A percentile compares a stretch with the other conserved stretches of the same genome.
Conservation (phyloP, 306 rosid species). For the Aeschynomene evenia region DNA sequence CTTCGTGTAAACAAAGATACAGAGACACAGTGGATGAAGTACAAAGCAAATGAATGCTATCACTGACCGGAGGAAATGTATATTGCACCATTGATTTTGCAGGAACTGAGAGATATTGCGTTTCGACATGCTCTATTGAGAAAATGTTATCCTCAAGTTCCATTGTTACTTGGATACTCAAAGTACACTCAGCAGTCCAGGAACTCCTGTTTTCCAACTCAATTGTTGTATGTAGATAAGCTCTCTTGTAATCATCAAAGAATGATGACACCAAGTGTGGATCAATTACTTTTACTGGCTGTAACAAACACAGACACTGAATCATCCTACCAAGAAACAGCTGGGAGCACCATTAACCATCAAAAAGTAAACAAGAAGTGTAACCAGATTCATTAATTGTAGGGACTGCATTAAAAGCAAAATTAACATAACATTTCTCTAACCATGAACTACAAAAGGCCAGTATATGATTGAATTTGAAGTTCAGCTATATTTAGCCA, state of each 20-base stretch:
- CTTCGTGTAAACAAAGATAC: background rate
- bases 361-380: slow-evolving; percentile 2
- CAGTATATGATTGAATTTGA: slow-evolving; percentile 11
- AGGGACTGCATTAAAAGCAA: slow-evolving; percentile 21
- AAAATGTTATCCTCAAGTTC: slow-evolving; percentile 66
- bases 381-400: slow-evolving; percentile 7
- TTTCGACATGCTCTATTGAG: slow-evolving; percentile 76
- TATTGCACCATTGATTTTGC: slow-evolving; percentile 61
- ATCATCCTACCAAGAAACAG: slow-evolving; percentile 27
- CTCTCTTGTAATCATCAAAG: slow-evolving; percentile 73
- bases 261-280: slow-evolving; percentile 93
- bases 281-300: slow-evolving; percentile 89
- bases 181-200: slow-evolving; percentile 71
- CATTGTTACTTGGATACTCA: slow-evolving; percentile 71
- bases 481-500: slow-evolving; percentile 24
- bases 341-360: slow-evolving; percentile 28
- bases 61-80: slow-evolving; percentile 81
- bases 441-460: background rate
- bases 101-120: slow-evolving; percentile 60
- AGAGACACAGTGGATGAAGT: background rate
- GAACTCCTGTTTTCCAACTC: slow-evolving; percentile 83
- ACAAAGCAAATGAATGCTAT: slow-evolving; percentile 22
- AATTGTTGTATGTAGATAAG: slow-evolving; percentile 67
- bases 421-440: slow-evolving; percentile 14
- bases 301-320: slow-evolving; percentile 45